These are phyloP conservation scores for Eutrema yunnanense DNA, from an alignment of 345 rosid species.

Conservation along the genomic window DNA sequence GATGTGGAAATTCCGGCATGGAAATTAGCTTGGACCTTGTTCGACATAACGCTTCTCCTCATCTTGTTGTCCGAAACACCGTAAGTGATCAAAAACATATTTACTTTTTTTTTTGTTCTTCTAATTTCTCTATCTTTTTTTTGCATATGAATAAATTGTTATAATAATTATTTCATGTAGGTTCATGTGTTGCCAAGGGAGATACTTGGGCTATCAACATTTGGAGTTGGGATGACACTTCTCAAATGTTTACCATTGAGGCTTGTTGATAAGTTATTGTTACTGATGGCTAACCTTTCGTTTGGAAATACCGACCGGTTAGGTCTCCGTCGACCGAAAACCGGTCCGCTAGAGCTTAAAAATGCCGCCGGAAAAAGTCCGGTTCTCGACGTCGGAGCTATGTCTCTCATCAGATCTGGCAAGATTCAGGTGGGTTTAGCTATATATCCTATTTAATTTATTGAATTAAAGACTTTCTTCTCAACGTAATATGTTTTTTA, in stretches of 20 bases:
- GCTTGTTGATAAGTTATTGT: conserved; percentile 49
- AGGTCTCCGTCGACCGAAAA: conserved; percentile 55
- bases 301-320: conserved; percentile 49
- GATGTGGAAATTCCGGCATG: conserved; percentile 85
- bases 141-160: not conserved
- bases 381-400: conserved; percentile 61
- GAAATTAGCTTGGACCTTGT: conserved; percentile 41
- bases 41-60: conserved; percentile 48
- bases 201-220: conserved; percentile 56
- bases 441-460: not conserved
- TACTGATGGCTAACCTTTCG: conserved; percentile 36
- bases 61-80: conserved; percentile 53
- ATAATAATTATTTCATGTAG: conserved; percentile 18
- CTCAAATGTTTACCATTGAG: conserved; percentile 50
- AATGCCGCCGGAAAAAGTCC: conserved; percentile 58
- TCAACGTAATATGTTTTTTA: not conserved
- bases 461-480: not conserved
- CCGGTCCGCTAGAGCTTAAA: conserved; percentile 62
- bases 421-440: conserved; percentile 46
- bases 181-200: conserved; percentile 64
- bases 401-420: conserved; percentile 48
- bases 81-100: conserved; percentile 25
- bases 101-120: no score
- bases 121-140: not conserved
- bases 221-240: conserved; percentile 53